Evolutionary conservation across 2,329 filamentous ascomycete species (phyloP), one percentile per base, ranked within the genome.

Genomic region (Rutstroemia sp.): DNA sequence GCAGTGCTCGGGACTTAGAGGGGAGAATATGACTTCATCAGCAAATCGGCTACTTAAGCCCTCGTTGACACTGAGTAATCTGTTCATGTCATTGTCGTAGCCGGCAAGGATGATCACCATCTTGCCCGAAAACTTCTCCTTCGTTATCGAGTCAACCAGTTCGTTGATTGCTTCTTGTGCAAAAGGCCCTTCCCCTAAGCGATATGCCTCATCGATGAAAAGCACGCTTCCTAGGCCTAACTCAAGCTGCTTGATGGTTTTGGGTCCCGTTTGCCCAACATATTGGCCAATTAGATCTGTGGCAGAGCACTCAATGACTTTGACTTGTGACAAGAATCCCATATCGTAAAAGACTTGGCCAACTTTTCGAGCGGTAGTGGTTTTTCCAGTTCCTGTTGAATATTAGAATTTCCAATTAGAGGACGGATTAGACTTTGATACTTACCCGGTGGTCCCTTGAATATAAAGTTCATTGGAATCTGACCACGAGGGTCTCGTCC

Each of bases 311-410:
- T 90, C 84, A 0, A 83, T 67, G 0, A 90, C 83, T 25, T 85
- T 79, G 0, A 75, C 77, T 0, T 74, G 74, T 0, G 79, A 71
- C 0, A 92, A 71, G 37, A 91, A 80, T 0, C 86, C 86, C 76
- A 90, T 81, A 62, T 91, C 83, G 64, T 88, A 91, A 65, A 82
- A 92, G 0, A 92, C 74, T 59, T 88, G 80, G 3, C 87, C 87
- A 77, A 92, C 88, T 59, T 85, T 87, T n/a, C 78, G 73, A 0
- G 88, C 88, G 0, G 79, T 89, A 0, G 83, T 85, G 0, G 87
- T 90, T 65, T 91, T 91, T 0, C 87, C 88, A 0, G 87, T 90
- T 0, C 79, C 79, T 79, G 49, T 55, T 56, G 58, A 27, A 27
- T 16, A 54, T 44, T 23, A 18, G 58, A 30, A 47, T 9, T 18